Evolutionary conservation across 1,284 basidiomycete species (phyloP).

Genomic region (Cystobasidium sp.): DNA sequence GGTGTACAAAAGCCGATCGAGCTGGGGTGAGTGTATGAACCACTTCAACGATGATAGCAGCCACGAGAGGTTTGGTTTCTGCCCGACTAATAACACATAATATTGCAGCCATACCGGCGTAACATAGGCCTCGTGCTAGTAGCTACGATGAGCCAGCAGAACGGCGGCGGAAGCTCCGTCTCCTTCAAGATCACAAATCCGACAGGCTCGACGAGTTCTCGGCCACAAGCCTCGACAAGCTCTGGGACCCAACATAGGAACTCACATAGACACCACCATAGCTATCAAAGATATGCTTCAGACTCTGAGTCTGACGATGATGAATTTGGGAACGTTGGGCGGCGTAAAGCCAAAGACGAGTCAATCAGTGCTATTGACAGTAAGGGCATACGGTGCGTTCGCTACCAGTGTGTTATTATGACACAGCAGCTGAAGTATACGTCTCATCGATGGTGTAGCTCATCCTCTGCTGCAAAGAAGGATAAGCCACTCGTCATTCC

Average conservation of each 20-base stretch:
- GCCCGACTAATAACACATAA: too few relatives aligned
- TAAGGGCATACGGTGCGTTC: slow-evolving; percentile 56
- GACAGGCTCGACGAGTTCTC: slow-evolving; percentile 19
- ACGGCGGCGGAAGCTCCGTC: slow-evolving; percentile 14
- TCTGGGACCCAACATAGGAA: slow-evolving; percentile 16
- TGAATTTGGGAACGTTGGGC: background rate
- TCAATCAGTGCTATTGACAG: slow-evolving; percentile 58
- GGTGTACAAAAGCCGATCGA: too few relatives aligned
- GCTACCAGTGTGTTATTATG: slow-evolving; percentile 6
- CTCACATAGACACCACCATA: background rate
- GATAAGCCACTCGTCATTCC: slow-evolving; percentile 79
- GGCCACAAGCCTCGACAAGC: slow-evolving; percentile 26
- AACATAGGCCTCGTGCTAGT: background rate
- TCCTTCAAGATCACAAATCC: slow-evolving; percentile 42
- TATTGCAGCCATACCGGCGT: background rate
- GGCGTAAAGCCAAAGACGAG: slow-evolving; percentile 31
- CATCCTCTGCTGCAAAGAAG: slow-evolving; percentile 50
- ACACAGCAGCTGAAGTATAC: background rate
- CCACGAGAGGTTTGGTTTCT: too few relatives aligned
- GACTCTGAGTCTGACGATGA: slow-evolving; percentile 26
- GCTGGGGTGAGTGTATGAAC: too few relatives aligned
- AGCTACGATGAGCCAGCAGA: slow-evolving; percentile 10
- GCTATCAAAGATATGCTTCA: slow-evolving; percentile 19
- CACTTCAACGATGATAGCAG: too few relatives aligned
- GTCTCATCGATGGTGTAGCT: slow-evolving; percentile 1